Evolutionary conservation across 306 rosid genomes (phyloP).

Genomic region (Comarum palustre): DNA sequence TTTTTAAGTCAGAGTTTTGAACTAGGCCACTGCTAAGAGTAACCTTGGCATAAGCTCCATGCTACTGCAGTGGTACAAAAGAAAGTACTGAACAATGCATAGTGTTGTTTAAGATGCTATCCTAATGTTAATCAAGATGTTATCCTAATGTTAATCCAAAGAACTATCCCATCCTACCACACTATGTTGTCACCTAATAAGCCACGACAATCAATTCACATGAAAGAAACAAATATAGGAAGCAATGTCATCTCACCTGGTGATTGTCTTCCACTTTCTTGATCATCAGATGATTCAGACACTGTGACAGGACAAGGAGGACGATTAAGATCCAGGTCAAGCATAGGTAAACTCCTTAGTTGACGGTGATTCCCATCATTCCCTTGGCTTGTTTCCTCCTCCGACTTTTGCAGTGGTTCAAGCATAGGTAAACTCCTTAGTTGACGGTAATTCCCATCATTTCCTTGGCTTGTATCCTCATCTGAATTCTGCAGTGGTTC

Average conservation of each 20-base stretch:
- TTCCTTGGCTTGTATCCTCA: conserved; percentile 30
- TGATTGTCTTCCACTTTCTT: conserved; percentile 34
- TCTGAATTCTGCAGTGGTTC: conserved; percentile 24
- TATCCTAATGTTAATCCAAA: background rate
- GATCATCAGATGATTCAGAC: conserved; percentile 41
- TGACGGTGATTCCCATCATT: conserved; percentile 28
- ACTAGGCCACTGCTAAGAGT: background rate
- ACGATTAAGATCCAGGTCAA: conserved; percentile 71
- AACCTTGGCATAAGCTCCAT: conserved; percentile 20
- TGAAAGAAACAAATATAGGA: background rate
- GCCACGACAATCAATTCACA: background rate
- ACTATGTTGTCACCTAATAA: background rate
- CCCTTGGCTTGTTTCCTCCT: conserved; percentile 28
- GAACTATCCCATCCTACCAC: background rate
- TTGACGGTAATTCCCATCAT: conserved; percentile 27
- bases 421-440: conserved; percentile 33
- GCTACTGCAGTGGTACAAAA: conserved; percentile 11
- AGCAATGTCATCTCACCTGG: conserved; percentile 50
- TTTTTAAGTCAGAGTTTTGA: background rate
- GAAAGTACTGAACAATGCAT: conserved; percentile 11
- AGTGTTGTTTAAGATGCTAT: conserved; percentile 16
- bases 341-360: conserved; percentile 34
- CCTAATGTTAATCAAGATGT: too few relatives aligned
- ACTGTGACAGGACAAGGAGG: conserved; percentile 50
- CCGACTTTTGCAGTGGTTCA: conserved; percentile 27